Conservation (phyloP, 495 filamentous ascomycete genomes). For the Penicillium samsonianum region DNA sequence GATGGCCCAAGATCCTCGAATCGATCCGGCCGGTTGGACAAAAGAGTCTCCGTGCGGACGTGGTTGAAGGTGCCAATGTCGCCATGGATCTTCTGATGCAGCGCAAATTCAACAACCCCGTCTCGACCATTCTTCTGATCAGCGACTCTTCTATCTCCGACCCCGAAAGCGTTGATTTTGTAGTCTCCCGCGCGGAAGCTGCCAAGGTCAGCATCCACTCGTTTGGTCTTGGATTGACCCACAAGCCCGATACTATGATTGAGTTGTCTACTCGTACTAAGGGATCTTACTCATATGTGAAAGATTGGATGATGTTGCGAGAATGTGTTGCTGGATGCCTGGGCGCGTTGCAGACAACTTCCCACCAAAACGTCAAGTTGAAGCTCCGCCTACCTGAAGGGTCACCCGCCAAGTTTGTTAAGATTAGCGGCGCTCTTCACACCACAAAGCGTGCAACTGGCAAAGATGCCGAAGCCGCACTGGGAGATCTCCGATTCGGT, state of each 20-base stretch:
- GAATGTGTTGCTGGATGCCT: conserved; percentile 96
- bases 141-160: conserved; percentile 99
- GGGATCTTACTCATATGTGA: conserved; percentile 96
- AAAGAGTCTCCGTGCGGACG: conserved; percentile 94
- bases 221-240: conserved; percentile 92
- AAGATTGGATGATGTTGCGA: conserved; percentile 99
- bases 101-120: conserved; percentile 91
- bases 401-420: conserved; percentile 96
- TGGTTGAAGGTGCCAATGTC: conserved; percentile 96
- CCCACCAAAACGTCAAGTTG: conserved; percentile 98
- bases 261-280: conserved; percentile 95
- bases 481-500: conserved; percentile 93
- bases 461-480: conserved; percentile 86
- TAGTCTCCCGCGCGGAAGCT: conserved; percentile 95
- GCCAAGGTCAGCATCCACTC: conserved; percentile 98
- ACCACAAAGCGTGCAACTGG: conserved; percentile 98
- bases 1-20: conserved; percentile 84
- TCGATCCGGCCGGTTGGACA: conserved; percentile 93
- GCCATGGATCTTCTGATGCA: conserved; percentile 99
- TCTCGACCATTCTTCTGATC: conserved; percentile 95
- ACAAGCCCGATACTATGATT: conserved; percentile 99
- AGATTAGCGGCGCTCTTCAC: conserved; percentile 95
- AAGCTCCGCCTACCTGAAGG: conserved; percentile 94
- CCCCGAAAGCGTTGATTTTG: conserved; percentile 95
- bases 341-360: conserved; percentile 89